These are phyloP conservation scores for Geotrichum europaeum DNA, from an alignment of 1,139 yeast species.

Conservation along the genomic window DNA sequence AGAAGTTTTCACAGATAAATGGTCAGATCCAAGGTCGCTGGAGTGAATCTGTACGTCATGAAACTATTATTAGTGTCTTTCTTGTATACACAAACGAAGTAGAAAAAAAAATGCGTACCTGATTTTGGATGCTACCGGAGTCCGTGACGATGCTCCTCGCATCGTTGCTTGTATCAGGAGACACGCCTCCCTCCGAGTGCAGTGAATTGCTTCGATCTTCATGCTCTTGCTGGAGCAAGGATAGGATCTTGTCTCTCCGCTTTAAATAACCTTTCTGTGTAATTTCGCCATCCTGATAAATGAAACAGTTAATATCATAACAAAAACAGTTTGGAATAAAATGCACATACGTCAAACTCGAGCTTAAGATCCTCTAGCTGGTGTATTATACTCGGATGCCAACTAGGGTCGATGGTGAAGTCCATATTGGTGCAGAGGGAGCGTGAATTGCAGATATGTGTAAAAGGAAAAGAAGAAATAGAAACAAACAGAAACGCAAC, in stretches of 20 bases:
- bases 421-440: constrained; percentile 31
- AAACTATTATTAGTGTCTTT: background rate
- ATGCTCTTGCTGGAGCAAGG: constrained; percentile 17
- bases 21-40: constrained; percentile 12
- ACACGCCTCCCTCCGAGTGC: background rate
- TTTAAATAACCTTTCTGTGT: constrained; percentile 63
- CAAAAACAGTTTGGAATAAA: background rate
- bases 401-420: constrained; percentile 40
- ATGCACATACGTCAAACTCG: constrained; percentile 38
- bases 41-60: constrained; percentile 1
- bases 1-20: constrained; percentile 10
- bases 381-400: constrained; percentile 35
- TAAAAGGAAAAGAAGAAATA: background rate
- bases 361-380: constrained; percentile 41
- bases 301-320: background rate
- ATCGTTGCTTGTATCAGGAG: constrained; percentile 1
- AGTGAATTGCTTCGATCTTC: background rate
- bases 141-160: background rate
- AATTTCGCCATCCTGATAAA: constrained; percentile 50
- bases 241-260: constrained; percentile 46
- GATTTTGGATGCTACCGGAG: background rate
- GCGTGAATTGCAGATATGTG: background rate
- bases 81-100: background rate
- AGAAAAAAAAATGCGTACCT: background rate
- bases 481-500: background rate